A percentile compares a stretch with the other conserved stretches of the same genome.
These are phyloP conservation scores for Pichia inconspicua DNA, from an alignment of 1,139 yeast genomes.

Conservation along the genomic window DNA sequence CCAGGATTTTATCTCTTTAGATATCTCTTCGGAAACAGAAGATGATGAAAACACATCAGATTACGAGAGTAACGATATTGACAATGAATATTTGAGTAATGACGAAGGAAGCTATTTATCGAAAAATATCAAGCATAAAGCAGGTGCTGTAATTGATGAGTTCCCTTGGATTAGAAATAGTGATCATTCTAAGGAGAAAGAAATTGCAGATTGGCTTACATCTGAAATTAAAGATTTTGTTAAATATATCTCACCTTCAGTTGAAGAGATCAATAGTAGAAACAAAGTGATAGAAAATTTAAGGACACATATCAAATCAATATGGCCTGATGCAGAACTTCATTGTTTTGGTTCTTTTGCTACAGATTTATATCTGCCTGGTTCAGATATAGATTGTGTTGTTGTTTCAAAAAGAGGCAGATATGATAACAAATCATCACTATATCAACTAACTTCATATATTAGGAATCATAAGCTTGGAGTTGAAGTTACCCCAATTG, in stretches of 20 bases:
- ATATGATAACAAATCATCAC: slow-evolving; percentile 57
- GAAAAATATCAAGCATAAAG: slow-evolving; percentile 20
- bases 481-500: slow-evolving; percentile 72
- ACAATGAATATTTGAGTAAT: slow-evolving; percentile 28
- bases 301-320: slow-evolving; percentile 43
- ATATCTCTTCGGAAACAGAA: slow-evolving; percentile 34
- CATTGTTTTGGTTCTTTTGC: slow-evolving; percentile 95
- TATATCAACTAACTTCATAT: slow-evolving; percentile 70
- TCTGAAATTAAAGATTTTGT: slow-evolving; percentile 83
- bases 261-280: slow-evolving; percentile 62
- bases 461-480: slow-evolving; percentile 60
- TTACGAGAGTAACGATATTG: slow-evolving; percentile 12
- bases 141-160: slow-evolving; percentile 32
- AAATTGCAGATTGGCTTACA: slow-evolving; percentile 82
- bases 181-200: slow-evolving; percentile 66
- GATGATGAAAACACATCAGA: slow-evolving; percentile 27
- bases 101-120: slow-evolving; percentile 26
- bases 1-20: slow-evolving; percentile 56
- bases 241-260: slow-evolving; percentile 79
- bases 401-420: slow-evolving; percentile 58
- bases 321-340: slow-evolving; percentile 79
- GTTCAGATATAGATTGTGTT: slow-evolving; percentile 95
- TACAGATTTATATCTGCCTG: slow-evolving; percentile 88
- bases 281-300: slow-evolving; percentile 59
- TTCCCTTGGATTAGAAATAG: slow-evolving; percentile 79